phyloP scores from a whole-genome alignment of 768 basidiomycete species.

The Calocera cornea region DNA sequence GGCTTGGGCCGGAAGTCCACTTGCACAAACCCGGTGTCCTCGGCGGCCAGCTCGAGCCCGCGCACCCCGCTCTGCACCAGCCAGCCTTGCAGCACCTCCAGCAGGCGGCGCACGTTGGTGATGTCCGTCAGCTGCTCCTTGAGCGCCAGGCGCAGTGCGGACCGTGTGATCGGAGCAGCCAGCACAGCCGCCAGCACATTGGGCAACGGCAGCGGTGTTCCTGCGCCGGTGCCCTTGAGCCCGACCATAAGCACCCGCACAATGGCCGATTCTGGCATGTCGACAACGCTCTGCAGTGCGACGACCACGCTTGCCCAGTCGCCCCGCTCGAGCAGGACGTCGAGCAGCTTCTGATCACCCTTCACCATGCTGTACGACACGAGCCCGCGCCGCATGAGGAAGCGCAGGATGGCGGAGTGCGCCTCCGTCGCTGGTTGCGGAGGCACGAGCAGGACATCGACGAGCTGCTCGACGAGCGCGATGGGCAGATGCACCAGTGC shows the following conservation, averaged over 20 bases:
- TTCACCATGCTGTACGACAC: conserved; percentile 51
- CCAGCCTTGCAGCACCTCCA: conserved; percentile 41
- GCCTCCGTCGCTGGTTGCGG: conserved; percentile 8
- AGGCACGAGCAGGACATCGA: neutral
- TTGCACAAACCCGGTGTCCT: neutral
- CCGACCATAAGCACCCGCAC: conserved; percentile 38
- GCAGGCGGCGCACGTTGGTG: conserved; percentile 34
- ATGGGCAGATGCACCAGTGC: neutral
- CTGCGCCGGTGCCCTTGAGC: conserved; percentile 14
- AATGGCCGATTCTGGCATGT: conserved; percentile 54
- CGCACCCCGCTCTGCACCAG: conserved; percentile 20
- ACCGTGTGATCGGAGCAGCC: conserved; percentile 15
- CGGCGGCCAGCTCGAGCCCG: neutral
- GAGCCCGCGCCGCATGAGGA: conserved; percentile 42
- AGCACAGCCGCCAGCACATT: conserved; percentile 22
- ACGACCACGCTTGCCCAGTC: conserved; percentile 51
- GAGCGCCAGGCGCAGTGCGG: conserved; percentile 35
- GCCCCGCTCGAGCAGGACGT: conserved; percentile 35
- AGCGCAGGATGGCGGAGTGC: conserved; percentile 28
- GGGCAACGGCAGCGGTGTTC: conserved; percentile 33
- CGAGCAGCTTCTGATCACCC: conserved; percentile 36
- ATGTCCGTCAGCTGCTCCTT: conserved; percentile 37
- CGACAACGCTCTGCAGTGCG: conserved; percentile 41
- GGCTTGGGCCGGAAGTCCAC: neutral
- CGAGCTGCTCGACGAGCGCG: neutral